These are phyloP conservation scores for Xerocomellus dryophilus DNA, from an alignment of 768 basidiomycete genomes.

Conservation along the genomic window DNA sequence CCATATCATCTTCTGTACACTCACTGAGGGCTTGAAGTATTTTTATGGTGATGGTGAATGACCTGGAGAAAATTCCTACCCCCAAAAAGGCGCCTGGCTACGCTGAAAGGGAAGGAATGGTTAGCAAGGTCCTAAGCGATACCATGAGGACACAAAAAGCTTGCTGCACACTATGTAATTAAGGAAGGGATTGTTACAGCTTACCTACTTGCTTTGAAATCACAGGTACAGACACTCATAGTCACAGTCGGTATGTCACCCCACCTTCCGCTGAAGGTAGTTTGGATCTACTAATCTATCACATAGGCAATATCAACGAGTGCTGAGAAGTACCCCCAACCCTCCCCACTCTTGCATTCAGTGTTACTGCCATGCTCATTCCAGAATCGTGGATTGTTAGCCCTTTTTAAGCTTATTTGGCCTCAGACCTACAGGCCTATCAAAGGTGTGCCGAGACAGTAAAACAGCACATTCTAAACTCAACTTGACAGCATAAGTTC, in stretches of 20 bases:
- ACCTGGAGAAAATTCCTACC: background rate
- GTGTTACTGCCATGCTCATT: constrained; percentile 4
- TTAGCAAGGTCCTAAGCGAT: constrained; percentile 4
- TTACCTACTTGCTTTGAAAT: constrained; percentile 9
- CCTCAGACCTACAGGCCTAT: no score
- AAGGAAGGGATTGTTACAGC: background rate
- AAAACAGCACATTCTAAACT: no score
- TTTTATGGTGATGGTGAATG: background rate
- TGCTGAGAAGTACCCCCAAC: constrained; percentile 3
- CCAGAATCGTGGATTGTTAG: constrained; percentile 2
- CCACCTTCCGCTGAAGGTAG: no score
- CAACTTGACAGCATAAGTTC: no score
- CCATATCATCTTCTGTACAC: background rate
- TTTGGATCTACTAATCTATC: background rate
- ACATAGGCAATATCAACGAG: constrained; percentile 13
- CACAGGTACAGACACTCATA: constrained; percentile 1
- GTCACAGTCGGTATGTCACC: constrained; percentile 9
- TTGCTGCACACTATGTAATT: constrained; percentile 2
- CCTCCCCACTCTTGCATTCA: constrained; percentile 1
- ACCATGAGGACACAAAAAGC: background rate
- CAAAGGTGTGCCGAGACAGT: no score
- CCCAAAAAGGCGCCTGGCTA: constrained; percentile 1
- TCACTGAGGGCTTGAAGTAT: background rate
- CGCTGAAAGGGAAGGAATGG: background rate
- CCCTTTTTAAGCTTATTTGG: background rate